Evolutionary conservation across 2,329 filamentous ascomycete genomes (phyloP).

Genomic region (Diaporthe velutina): DNA sequence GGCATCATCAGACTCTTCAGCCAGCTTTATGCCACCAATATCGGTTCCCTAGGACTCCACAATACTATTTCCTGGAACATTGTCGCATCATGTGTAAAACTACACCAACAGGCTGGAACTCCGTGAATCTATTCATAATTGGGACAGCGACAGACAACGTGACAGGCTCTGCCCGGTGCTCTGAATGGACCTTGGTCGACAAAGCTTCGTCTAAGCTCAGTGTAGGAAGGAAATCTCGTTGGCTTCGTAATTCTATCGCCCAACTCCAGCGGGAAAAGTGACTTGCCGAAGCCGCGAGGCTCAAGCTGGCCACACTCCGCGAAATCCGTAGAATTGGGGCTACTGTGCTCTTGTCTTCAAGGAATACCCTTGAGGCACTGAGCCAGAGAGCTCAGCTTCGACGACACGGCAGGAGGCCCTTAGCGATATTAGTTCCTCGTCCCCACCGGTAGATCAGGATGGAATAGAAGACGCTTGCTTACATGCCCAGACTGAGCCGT

Average conservation of each 20-base stretch:
- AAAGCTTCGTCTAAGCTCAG: no score
- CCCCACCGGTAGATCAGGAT: accelerated
- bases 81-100: no score
- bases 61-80: no score
- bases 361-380: not conserved
- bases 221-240: not conserved
- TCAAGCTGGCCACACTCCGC: not conserved
- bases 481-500: not conserved
- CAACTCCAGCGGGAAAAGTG: not conserved
- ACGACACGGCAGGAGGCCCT: not conserved
- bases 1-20: no score
- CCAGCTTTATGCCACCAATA: no score
- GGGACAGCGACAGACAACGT: no score
- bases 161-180: no score
- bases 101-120: no score
- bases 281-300: not conserved
- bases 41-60: no score
- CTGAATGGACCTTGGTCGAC: no score
- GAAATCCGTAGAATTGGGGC: not conserved
- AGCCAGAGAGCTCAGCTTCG: not conserved
- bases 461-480: not conserved
- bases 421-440: not conserved
- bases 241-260: not conserved
- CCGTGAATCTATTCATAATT: no score
- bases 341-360: no score